Evolutionary conservation across 148 eudicot genomes (phyloP).

Genomic region (Persicaria tinctoria): DNA sequence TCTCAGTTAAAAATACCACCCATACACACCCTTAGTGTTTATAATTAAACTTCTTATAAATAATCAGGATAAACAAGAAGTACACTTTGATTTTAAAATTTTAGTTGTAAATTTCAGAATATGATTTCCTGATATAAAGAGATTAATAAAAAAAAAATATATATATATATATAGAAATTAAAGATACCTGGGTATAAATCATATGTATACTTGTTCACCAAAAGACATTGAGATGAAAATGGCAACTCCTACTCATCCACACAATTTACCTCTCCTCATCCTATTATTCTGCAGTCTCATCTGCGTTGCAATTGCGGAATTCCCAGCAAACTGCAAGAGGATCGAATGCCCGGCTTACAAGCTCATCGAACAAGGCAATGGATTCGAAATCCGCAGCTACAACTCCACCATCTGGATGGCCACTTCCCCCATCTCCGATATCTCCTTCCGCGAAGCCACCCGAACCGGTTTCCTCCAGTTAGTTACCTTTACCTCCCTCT

Average conservation of each 20-base stretch:
- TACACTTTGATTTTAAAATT: too few species aligned
- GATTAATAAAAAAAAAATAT: too few species aligned
- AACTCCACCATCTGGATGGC: conserved; percentile 64
- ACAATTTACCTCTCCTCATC: background rate
- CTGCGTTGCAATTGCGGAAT: background rate
- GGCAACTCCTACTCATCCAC: background rate
- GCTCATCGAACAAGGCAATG: conserved; percentile 39
- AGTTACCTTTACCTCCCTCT: conserved; percentile 10
- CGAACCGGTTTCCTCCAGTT: conserved; percentile 46
- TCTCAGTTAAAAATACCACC: too few species aligned
- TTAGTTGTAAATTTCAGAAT: too few species aligned
- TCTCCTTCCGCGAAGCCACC: conserved; percentile 57
- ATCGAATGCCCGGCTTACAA: conserved; percentile 79
- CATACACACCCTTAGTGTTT: too few species aligned
- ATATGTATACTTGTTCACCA: background rate
- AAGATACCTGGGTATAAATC: too few species aligned
- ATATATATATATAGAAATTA: too few species aligned
- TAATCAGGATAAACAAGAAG: too few species aligned
- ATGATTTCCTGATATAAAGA: too few species aligned
- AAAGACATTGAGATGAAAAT: background rate
- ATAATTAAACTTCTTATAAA: too few species aligned
- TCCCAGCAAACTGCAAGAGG: conserved; percentile 56
- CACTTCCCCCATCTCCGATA: conserved; percentile 51
- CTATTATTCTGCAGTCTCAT: background rate
- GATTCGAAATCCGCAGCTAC: conserved; percentile 63